Conservation (phyloP, 768 basidiomycete species). For the Solioccasus polychromus region DNA sequence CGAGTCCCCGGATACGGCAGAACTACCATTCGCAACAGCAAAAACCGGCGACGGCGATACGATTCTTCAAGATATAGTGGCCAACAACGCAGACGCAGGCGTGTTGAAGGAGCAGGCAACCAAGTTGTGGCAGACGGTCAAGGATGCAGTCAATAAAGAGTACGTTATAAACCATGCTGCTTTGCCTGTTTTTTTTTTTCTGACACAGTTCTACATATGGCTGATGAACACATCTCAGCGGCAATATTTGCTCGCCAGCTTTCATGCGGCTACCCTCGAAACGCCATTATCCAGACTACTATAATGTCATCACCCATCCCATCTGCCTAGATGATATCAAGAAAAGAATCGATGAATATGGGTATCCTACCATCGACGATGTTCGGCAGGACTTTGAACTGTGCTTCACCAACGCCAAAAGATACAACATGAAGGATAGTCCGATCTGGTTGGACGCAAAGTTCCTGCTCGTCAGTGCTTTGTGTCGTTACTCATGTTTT, state of each 20-base stretch:
- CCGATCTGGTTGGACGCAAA: slow-evolving; percentile 82
- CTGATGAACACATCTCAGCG: slow-evolving; percentile 44
- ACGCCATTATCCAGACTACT: slow-evolving; percentile 84
- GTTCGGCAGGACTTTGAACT: slow-evolving; percentile 72
- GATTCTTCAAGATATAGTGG: slow-evolving; percentile 19
- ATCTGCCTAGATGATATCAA: slow-evolving; percentile 91
- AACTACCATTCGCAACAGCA: slow-evolving; percentile 31
- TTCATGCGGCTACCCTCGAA: slow-evolving; percentile 72
- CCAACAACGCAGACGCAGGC: slow-evolving; percentile 21
- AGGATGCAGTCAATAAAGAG: slow-evolving; percentile 86
- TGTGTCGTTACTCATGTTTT: background rate
- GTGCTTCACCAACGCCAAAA: slow-evolving; percentile 78
- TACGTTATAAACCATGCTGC: slow-evolving; percentile 55
- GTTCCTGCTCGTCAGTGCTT: slow-evolving; percentile 61
- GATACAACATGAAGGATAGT: slow-evolving; percentile 80
- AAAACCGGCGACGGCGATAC: slow-evolving; percentile 26
- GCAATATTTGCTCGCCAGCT: slow-evolving; percentile 56
- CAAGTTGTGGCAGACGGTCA: slow-evolving; percentile 74
- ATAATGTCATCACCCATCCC: slow-evolving; percentile 71
- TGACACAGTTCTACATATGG: slow-evolving; percentile 35
- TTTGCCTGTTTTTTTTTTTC: slow-evolving; percentile 41
- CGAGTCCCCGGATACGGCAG: slow-evolving; percentile 39
- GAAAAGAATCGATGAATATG: slow-evolving; percentile 58
- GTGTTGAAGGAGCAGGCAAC: slow-evolving; percentile 63
- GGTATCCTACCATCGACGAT: slow-evolving; percentile 61